phyloP scores from a whole-genome alignment of 495 filamentous ascomycete genomes.

The Aspergillus diversus region DNA sequence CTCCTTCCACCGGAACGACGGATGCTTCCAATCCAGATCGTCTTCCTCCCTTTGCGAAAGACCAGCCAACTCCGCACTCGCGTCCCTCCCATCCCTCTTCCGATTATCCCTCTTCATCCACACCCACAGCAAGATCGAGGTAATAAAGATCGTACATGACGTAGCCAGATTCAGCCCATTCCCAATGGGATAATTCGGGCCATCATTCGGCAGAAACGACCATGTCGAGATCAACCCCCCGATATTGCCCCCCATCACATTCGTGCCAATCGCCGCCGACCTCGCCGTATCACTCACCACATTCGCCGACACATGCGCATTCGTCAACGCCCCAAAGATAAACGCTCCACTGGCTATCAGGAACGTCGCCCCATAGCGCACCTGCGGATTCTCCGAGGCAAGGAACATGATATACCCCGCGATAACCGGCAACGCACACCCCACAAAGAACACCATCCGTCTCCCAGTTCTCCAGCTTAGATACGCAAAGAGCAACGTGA shows the following conservation, averaged over 20 bases:
- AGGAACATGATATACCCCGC: conserved; percentile 76
- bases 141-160: conserved; percentile 51
- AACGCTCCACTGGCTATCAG: conserved; percentile 63
- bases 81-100: conserved; percentile 54
- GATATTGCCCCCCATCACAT: conserved; percentile 73
- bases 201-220: conserved; percentile 67
- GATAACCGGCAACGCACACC: conserved; percentile 58
- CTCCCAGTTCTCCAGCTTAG: conserved; percentile 62
- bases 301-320: conserved; percentile 69
- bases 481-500: conserved; percentile 63
- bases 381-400: conserved; percentile 50
- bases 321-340: conserved; percentile 62
- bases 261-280: conserved; percentile 64
- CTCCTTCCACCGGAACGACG: conserved; percentile 60
- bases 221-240: conserved; percentile 74
- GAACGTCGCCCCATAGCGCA: conserved; percentile 72
- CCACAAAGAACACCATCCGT: conserved; percentile 51
- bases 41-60: conserved; percentile 59
- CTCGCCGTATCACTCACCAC: conserved; percentile 72
- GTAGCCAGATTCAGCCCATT: conserved; percentile 74
- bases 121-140: conserved; percentile 46
- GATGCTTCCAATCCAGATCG: conserved; percentile 74
- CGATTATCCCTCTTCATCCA: conserved; percentile 71
- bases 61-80: conserved; percentile 58
- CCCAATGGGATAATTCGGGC: conserved; percentile 70